Evolutionary conservation across 1,284 basidiomycete species (phyloP), one percentile per base, ranked within the genome.

Genomic region (Xerocomus amazonicus): DNA sequence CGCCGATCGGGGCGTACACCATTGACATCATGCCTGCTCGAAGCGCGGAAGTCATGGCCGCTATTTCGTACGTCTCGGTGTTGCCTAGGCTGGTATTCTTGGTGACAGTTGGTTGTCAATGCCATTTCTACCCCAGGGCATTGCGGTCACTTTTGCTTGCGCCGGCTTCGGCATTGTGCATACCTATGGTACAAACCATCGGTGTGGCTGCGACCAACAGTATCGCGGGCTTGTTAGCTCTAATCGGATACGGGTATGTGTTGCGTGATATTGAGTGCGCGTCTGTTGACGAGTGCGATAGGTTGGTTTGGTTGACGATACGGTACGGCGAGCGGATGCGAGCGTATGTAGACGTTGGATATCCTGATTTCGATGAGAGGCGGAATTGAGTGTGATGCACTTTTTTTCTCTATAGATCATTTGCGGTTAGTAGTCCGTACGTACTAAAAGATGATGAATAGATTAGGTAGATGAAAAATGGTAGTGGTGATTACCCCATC

Each of bases 171-270:
- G 65, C 56, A 14, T 1, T 68, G 26, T 32, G 57, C 9, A 56
- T 66, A 46, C 64, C 84, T 0, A 63, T 77, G 36, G 71, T 84
- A 47, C 66, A 83, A 27, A 58, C 55, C 0, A 74, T 84, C 28
- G 81, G 83, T 8, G 72, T 83, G 13, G 74, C 75, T 0, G 67
- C 67, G 50, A 83, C 83, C 0, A 74, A 81, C 61, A 72, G 71
- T 0, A 58, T 80, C 12, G 66, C 75, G 0, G 75, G 77, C 0
- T 41, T 67, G 4, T 47, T 80, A 7, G 70, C 70, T 1, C 66
- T 75, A 64, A 3, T 73, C 1, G 78, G 76, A n/a, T 77, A 73
- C 53, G 62, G 57, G 78, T 80, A 48, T 49, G 75, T 57, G 12
- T 44, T 23, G 9, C 5, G n/a, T 28, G 16, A 1, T 17, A 32